phyloP scores from a whole-genome alignment of 345 rosid species.

The Heritiera littoralis region DNA sequence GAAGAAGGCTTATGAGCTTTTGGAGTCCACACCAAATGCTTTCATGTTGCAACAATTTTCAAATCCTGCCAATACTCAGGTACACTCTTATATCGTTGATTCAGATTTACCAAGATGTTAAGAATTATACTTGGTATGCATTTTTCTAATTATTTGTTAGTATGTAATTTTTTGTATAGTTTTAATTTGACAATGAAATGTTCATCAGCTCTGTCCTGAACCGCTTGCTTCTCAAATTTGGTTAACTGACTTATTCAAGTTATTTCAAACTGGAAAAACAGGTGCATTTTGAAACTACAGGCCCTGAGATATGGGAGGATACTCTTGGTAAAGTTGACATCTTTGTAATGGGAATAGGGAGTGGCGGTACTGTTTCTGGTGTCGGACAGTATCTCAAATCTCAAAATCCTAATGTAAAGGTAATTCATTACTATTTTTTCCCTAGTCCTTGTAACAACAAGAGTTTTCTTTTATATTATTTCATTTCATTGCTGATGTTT shows the following conservation, averaged over 20 bases:
- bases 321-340: slow-evolving; percentile 87
- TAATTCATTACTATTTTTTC: slow-evolving; percentile 23
- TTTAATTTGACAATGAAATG: neutral
- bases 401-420: slow-evolving; percentile 91
- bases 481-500: slow-evolving; percentile 16
- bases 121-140: neutral
- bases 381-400: slow-evolving; percentile 95
- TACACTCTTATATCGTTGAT: slow-evolving; percentile 10
- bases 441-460: neutral
- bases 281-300: slow-evolving; percentile 93
- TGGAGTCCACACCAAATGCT: slow-evolving; percentile 77
- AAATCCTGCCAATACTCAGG: slow-evolving; percentile 90
- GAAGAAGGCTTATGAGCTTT: slow-evolving; percentile 80
- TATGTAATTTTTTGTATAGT: neutral
- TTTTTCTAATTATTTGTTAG: neutral
- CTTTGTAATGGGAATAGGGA: slow-evolving; percentile 95
- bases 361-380: slow-evolving; percentile 97
- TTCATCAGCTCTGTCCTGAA: neutral
- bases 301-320: slow-evolving; percentile 99
- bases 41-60: slow-evolving; percentile 87
- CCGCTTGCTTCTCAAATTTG: neutral
- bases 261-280: slow-evolving; percentile 29
- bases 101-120: neutral
- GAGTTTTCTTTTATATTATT: neutral
- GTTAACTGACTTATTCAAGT: neutral